These are phyloP conservation scores for Sporothrix schenckii DNA, from an alignment of 2,329 filamentous ascomycete species.

Conservation along the genomic window DNA sequence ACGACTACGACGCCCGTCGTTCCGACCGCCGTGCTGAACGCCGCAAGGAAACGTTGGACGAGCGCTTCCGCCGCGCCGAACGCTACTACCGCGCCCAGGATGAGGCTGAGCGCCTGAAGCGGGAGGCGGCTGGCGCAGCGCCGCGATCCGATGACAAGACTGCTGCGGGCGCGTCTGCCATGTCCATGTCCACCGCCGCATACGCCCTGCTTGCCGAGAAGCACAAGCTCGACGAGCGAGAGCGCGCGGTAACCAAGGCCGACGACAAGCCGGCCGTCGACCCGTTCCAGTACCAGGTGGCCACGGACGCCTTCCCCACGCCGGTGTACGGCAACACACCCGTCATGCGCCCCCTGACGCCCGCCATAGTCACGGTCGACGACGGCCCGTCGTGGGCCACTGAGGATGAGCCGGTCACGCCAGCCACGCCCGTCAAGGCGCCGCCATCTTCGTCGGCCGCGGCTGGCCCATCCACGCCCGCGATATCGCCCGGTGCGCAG, in stretches of 20 bases:
- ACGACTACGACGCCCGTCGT: conserved; percentile 5
- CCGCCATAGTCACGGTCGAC: conserved; percentile 35
- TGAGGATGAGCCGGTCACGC: conserved; percentile 41
- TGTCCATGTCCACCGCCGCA: background rate
- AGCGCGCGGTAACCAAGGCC: background rate
- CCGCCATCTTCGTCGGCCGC: background rate
- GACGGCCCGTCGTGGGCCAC: conserved; percentile 36
- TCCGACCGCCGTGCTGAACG: conserved; percentile 23
- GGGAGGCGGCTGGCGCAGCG: background rate
- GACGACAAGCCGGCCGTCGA: conserved; percentile 45
- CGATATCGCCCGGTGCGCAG: background rate
- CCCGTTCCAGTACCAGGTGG: conserved; percentile 62
- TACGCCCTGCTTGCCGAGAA: conserved; percentile 17
- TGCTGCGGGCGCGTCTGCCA: background rate
- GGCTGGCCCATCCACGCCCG: background rate
- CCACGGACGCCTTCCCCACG: conserved; percentile 56
- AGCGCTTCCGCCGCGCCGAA: conserved; percentile 18
- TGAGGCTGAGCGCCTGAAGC: conserved; percentile 14
- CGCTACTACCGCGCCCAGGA: conserved; percentile 24
- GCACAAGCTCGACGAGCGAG: conserved; percentile 12
- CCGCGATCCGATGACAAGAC: background rate
- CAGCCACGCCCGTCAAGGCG: background rate
- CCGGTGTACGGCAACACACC: conserved; percentile 46
- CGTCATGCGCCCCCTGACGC: conserved; percentile 48
- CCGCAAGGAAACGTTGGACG: conserved; percentile 10